phyloP scores from a whole-genome alignment of 2,329 filamentous ascomycete genomes.

The Conoideocrella luteorostrata region DNA sequence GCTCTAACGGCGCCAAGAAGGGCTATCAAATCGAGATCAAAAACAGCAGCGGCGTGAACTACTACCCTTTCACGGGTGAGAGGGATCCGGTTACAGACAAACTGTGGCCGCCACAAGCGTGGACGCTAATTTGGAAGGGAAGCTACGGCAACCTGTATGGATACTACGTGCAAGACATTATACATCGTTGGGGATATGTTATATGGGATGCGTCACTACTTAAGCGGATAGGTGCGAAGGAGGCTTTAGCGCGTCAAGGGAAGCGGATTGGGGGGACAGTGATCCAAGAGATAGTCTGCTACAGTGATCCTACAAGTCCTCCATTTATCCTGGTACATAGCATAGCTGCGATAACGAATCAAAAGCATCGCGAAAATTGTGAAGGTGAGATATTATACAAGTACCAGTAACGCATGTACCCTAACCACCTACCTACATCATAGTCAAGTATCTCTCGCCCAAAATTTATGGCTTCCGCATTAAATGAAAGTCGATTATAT shows the following conservation, averaged over 20 bases:
- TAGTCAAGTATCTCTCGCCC: too few species aligned
- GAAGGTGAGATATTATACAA: too few species aligned
- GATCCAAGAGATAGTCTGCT: slow-evolving; percentile 5
- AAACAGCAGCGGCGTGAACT: slow-evolving; percentile 2
- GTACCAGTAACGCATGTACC: too few species aligned
- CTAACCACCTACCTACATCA: too few species aligned
- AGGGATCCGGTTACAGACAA: not conserved
- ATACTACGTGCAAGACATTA: not conserved
- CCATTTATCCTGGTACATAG: too few species aligned
- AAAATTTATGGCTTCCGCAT: too few species aligned
- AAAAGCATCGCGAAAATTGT: too few species aligned
- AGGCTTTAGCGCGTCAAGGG: not conserved
- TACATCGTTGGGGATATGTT: slow-evolving; percentile 10
- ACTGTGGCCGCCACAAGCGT: slow-evolving; percentile 6
- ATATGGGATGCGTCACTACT: slow-evolving; percentile 12
- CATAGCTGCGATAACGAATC: too few species aligned
- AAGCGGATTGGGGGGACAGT: not conserved
- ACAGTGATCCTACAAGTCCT: too few species aligned
- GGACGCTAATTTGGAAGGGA: slow-evolving; percentile 7
- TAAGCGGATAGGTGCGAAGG: not conserved
- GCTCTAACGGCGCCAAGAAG: not conserved
- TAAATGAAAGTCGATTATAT: too few species aligned
- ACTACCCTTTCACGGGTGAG: slow-evolving; percentile 10
- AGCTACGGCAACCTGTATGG: slow-evolving; percentile 9
- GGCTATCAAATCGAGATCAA: slow-evolving; percentile 3